Evolutionary conservation across 441 rosid species (phyloP), one percentile per base, ranked within the genome.

Genomic region (Populus hybrid): DNA sequence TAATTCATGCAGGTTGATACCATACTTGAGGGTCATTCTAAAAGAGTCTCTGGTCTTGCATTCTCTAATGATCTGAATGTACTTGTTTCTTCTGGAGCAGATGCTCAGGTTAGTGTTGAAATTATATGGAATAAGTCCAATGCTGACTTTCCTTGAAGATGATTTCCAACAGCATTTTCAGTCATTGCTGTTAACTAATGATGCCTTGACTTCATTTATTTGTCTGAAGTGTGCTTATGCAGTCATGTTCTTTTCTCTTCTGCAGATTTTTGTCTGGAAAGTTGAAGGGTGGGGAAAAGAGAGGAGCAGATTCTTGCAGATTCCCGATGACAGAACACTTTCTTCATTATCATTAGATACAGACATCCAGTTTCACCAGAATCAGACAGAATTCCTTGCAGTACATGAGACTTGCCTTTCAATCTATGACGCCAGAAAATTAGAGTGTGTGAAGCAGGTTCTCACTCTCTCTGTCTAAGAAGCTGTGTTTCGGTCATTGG

Each of bases 1-100:
- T 77, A 9, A 31, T 67, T 21, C 40, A 36, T 75, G 67, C 87
- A 89, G 92, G 86, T 85, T 42, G 80, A 76, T 65, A 69, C 78
- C 82, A 82, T 81, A 84, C 89, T 91, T 42, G 74, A 71, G 59
- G 94, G 94, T 11, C 94, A 90, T 81, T 79, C 80, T n/a, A 80
- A 83, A 74, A 81, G 83, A 74, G 80, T 90, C 65, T 83, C 87
- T 9, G 88, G 85, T 70, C 90, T 90, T 64, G 88, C 89, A 79
- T 90, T 90, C 85, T 88, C 92, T 45, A 69, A 70, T 42, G 76
- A 68, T 66, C 77, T 88, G 78, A 83, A 85, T 66, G 68, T 79
- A 64, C 87, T 90, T 14, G 84, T 89, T 56, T 90, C 91, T 77
- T 83, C 90, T 3, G 92, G 92, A 78, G 86, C 88, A 56, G 94